Conservation (phyloP, 139 green algal species). For the Chloropicon primus region DNA sequence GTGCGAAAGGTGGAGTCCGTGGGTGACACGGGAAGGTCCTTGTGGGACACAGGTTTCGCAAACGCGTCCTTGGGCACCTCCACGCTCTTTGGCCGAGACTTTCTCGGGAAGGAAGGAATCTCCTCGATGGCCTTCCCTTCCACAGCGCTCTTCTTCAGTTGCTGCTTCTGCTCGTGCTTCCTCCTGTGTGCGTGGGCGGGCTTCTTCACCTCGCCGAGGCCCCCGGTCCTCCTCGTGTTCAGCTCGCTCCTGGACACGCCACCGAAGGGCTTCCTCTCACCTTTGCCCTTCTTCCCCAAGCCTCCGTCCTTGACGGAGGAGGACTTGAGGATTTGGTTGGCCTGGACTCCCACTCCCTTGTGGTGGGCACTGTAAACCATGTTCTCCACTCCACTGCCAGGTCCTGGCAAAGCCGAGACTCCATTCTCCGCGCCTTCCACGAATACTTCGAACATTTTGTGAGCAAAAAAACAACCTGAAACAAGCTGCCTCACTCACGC, state of each 20-base stretch:
- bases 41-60: too few relatives aligned
- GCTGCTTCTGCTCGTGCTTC: neutral
- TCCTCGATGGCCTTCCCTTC: neutral
- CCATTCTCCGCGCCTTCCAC: neutral
- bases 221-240: neutral
- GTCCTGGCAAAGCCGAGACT: neutral
- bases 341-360: too few relatives aligned
- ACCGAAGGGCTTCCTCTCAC: neutral
- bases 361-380: too few relatives aligned
- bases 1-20: neutral
- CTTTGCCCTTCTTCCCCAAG: neutral
- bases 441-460: neutral
- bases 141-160: neutral
- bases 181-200: neutral
- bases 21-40: neutral
- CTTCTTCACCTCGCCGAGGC: neutral
- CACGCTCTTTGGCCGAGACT: too few relatives aligned
- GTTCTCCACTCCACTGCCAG: neutral
- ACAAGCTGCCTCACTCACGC: too few relatives aligned
- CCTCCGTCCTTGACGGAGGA: too few relatives aligned
- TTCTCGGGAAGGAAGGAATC: too few relatives aligned
- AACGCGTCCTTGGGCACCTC: neutral
- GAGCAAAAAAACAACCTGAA: too few relatives aligned
- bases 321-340: too few relatives aligned
- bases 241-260: neutral